phyloP scores from a whole-genome alignment of 768 basidiomycete genomes.

The Hygrophorus russula region DNA sequence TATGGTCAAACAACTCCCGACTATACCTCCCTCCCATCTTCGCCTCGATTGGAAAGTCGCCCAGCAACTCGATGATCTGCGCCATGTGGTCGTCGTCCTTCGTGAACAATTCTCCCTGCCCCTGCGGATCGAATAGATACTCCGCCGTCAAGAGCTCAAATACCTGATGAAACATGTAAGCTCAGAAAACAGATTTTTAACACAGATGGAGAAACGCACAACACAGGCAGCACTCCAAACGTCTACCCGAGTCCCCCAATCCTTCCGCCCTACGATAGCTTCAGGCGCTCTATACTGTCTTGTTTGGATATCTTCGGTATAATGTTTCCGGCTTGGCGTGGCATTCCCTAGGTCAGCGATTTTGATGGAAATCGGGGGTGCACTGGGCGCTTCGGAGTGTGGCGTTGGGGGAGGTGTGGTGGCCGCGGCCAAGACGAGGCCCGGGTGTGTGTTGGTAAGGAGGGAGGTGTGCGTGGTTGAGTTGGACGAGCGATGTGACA shows the following conservation, averaged over 20 bases:
- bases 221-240: conserved; percentile 90
- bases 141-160: conserved; percentile 90
- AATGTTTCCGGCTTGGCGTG: conserved; percentile 83
- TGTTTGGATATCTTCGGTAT: conserved; percentile 94
- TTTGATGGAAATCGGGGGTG: conserved; percentile 67
- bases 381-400: conserved; percentile 5
- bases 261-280: conserved; percentile 77
- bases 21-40: conserved; percentile 83
- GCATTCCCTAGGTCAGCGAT: conserved; percentile 94
- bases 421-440: background rate
- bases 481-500: too few species aligned
- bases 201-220: conserved; percentile 26
- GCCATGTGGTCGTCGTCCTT: conserved; percentile 97
- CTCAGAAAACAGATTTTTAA: background rate
- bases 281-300: conserved; percentile 93
- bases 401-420: conserved; percentile 12
- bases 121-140: conserved; percentile 85
- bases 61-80: conserved; percentile 86
- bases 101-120: conserved; percentile 68
- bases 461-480: conserved; percentile 1
- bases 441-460: conserved; percentile 11
- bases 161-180: conserved; percentile 25
- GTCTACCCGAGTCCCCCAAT: conserved; percentile 82
- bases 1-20: conserved; percentile 72
- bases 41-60: conserved; percentile 59